Base-by-base conservation (phyloP, 352 stramenopile species). In the Phytophthora colocasiae region DNA sequence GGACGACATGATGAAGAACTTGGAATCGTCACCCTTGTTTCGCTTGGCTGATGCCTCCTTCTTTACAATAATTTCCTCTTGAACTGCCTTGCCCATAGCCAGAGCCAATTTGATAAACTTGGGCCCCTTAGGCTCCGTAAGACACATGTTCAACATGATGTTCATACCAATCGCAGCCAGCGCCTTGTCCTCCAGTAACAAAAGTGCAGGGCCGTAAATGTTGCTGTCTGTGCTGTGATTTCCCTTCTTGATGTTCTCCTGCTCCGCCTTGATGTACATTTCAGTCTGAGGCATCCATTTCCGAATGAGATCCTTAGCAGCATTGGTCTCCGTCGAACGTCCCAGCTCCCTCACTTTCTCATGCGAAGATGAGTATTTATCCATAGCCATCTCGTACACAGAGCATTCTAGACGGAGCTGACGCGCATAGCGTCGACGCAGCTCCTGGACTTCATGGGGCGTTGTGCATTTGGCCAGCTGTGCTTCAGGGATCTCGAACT, bases 41-140 rank as follows among this genome's bases (percentile, higher is more conserved):
- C 73, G 66, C 60, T 75, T 83, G n/a, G 71, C 53, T 2, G 51
- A 41, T 11, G 51, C 52, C 26, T 89, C 75, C 52, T 94, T 92
- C 58, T 69, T 58, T 22, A 64, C 51, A 58, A 90, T 91, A 50
- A 95, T 90, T 36, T 89, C 80, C 52, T 93, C 85, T 58, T 95
- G 84, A 1, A 95, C 61, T 1, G 80, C 78, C 56, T 93, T 93
- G 34, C 84, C 86, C 71, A 95, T 87, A 0, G 75, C 73, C 14
- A 95, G 69, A 19, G 85, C 85, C 17, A 92, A 46, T 57, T 93
- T 95, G 60, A 95, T 90, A 48, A 95, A 95, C 51, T 93, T 93
- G 26, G 81, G 80, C 9, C 84, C 86, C 40, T 85, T 78, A 5
- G 78, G 48, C 45, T 95, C 86, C 45, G 80, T 73, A 11, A 95